Conservation (phyloP, 2,329 filamentous ascomycete genomes). For the Alternaria arbusti region DNA sequence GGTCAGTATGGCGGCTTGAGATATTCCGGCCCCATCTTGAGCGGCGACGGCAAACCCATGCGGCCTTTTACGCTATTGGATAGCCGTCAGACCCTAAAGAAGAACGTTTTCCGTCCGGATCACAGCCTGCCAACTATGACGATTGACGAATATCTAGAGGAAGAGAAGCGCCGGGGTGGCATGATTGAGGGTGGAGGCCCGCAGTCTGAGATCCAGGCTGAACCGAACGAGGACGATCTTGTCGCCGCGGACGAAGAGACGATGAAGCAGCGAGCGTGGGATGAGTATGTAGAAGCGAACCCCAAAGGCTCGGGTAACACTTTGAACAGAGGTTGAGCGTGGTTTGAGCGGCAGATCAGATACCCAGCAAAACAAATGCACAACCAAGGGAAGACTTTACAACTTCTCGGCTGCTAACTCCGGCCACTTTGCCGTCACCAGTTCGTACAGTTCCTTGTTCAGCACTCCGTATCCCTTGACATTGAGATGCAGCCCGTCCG, state of each 20-base stretch:
- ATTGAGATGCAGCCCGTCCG: slow-evolving; percentile 49
- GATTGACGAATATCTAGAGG: slow-evolving; percentile 96
- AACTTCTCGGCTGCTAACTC: slow-evolving; percentile 34
- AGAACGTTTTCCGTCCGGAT: slow-evolving; percentile 85
- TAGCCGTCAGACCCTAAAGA: slow-evolving; percentile 74
- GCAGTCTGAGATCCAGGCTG: slow-evolving; percentile 69
- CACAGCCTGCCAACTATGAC: slow-evolving; percentile 97
- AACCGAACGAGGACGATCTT: slow-evolving; percentile 87
- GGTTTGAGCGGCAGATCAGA: slow-evolving; percentile 8
- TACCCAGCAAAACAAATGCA: slow-evolving; percentile 12
- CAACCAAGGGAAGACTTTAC: background rate
- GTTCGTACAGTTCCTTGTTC: slow-evolving; percentile 26
- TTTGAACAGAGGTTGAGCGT: slow-evolving; percentile 70
- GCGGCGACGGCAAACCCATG: slow-evolving; percentile 79
- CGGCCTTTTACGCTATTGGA: slow-evolving; percentile 88
- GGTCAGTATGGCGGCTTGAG: slow-evolving; percentile 49
- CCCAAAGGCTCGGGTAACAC: slow-evolving; percentile 85
- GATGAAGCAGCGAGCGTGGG: slow-evolving; percentile 93
- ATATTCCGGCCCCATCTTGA: slow-evolving; percentile 74
- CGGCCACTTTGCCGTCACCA: slow-evolving; percentile 39
- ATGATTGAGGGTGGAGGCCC: slow-evolving; percentile 92
- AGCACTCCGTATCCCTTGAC: slow-evolving; percentile 39
- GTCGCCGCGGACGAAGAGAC: slow-evolving; percentile 89
- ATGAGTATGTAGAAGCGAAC: slow-evolving; percentile 91
- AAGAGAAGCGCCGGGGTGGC: slow-evolving; percentile 81